Evolutionary conservation across 495 filamentous ascomycete genomes (phyloP).

Genomic region (Xylaria longipes): DNA sequence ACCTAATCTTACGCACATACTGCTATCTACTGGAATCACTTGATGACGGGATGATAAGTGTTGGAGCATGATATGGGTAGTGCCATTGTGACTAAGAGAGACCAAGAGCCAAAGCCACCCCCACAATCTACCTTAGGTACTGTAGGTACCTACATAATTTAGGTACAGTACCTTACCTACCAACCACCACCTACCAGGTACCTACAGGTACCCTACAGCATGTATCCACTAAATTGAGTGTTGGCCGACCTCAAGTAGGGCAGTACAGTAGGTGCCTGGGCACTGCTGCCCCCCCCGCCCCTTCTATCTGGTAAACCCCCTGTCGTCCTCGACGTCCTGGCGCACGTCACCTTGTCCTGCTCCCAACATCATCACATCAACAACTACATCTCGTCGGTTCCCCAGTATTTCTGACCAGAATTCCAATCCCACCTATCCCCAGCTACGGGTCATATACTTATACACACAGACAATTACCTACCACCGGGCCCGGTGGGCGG

Average conservation of each 20-base stretch:
- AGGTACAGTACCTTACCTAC: not conserved
- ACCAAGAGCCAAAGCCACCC: not conserved
- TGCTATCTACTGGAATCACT: not conserved
- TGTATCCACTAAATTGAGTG: slow-evolving; percentile 9
- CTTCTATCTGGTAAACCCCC: not conserved
- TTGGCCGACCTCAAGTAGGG: not conserved
- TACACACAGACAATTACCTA: not conserved
- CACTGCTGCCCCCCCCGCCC: slow-evolving; percentile 18
- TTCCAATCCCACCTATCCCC: not conserved
- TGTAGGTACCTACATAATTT: not conserved
- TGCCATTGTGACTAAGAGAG: not conserved
- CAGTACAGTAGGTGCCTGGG: not conserved
- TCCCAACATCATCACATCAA: slow-evolving; percentile 15
- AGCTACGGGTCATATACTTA: slow-evolving; percentile 12
- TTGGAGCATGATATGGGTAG: not conserved
- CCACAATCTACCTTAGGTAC: not conserved
- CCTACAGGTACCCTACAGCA: too few species aligned
- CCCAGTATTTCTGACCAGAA: not conserved
- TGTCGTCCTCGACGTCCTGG: not conserved
- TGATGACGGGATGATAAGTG: not conserved
- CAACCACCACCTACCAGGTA: not conserved
- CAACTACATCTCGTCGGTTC: not conserved
- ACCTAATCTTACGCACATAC: not conserved
- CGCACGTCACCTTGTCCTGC: not conserved
- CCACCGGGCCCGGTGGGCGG: not conserved